Base-by-base conservation (phyloP, 768 basidiomycete species). In the Xerocomus potaroensis region DNA sequence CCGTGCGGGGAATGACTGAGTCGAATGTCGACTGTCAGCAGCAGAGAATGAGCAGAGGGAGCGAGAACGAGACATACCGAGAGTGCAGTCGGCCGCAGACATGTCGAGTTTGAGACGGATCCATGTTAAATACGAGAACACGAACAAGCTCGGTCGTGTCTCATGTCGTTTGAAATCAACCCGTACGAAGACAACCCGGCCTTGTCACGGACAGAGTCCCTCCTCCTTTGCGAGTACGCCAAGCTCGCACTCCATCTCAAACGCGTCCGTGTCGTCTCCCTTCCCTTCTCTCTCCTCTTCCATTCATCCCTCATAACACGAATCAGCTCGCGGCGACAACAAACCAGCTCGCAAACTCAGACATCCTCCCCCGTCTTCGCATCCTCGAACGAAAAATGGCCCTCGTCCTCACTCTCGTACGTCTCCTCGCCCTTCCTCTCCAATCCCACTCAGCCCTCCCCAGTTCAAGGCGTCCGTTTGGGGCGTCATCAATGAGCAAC, bases 391-490 rank as follows among this genome's bases (percentile, higher is more conserved):
- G 87, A 65, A 95, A 96, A 67, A 92, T 99, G 87, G 91, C 89
- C 8, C 74, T 99, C 44, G 93, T 97, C 0, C 69, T 97, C 64
- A 98, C 94, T 0, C 69, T 99, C 66, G 93, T 93, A 60, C 53
- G 9, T 1, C n/a, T 6, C 32, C 21, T 15, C 35, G 14, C 16
- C 41, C 23, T 19, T 27, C 24, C 45, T 40, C 15, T 29, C 34
- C 23, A 21, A 23, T 14, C 24, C 57, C n/a, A n/a, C n/a, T 49
- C 52, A 56, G n/a, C 27, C 27, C 38, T 18, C 16, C 27, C 6
- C 56, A 93, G 91, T 97, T 93, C 79, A 94, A 96, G 69, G 92
- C 87, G 0, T 95, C 94, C 10, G 91, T 95, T 1, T 95, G 92
- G 91, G 90, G 86, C 12, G 86, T 94, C 44, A 85, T 96, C 63